Evolutionary conservation across 164 flowering plant genomes (phyloP).

Genomic region (Umbellularia californica): DNA sequence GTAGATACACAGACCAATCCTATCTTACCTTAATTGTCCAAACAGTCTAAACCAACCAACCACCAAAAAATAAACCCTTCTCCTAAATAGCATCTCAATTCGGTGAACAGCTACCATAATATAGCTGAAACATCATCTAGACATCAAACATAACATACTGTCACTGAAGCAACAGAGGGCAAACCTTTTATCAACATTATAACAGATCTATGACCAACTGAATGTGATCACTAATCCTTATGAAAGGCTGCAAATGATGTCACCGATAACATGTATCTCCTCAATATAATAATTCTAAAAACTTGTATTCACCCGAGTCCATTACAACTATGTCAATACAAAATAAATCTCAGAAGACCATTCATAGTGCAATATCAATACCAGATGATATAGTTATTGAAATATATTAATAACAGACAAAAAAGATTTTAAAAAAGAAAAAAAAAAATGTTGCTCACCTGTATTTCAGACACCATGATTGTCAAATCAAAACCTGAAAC

Average conservation of each 20-base stretch:
- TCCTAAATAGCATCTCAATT: too few relatives aligned
- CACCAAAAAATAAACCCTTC: too few relatives aligned
- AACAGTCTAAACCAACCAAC: too few relatives aligned
- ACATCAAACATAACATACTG: too few relatives aligned
- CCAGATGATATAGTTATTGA: background rate
- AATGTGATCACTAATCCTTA: background rate
- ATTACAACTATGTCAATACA: too few relatives aligned
- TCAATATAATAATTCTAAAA: background rate
- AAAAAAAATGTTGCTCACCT: conserved; percentile 36
- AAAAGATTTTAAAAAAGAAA: background rate
- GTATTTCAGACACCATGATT: conserved; percentile 59
- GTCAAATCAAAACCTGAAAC: conserved; percentile 64
- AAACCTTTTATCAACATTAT: background rate
- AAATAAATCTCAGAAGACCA: too few relatives aligned
- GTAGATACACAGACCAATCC: too few relatives aligned
- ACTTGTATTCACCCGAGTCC: background rate
- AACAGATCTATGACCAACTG: background rate
- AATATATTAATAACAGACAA: background rate
- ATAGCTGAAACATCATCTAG: too few relatives aligned
- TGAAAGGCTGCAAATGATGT: background rate
- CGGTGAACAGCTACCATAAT: too few relatives aligned
- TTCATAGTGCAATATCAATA: background rate
- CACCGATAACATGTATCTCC: background rate
- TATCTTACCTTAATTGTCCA: too few relatives aligned
- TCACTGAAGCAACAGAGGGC: background rate